Evolutionary conservation across 179 eudicot species (phyloP).

Genomic region (Spinacia oleracea): DNA sequence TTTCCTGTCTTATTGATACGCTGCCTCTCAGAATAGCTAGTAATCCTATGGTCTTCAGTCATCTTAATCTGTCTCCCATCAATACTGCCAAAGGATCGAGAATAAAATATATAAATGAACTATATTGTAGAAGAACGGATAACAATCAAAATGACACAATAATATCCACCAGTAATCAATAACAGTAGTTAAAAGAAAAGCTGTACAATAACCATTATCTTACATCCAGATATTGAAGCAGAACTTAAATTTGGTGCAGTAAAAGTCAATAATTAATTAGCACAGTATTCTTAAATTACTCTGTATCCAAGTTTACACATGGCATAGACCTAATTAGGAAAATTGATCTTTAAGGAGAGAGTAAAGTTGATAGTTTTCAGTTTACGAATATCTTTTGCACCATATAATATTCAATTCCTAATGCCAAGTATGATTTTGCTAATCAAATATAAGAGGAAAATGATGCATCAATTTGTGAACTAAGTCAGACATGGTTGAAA

Average conservation of each 20-base stretch:
- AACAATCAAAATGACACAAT: background rate
- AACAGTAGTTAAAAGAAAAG: background rate
- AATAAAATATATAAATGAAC: background rate
- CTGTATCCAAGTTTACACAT: too few species aligned
- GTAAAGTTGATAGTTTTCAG: background rate
- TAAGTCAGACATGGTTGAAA: background rate
- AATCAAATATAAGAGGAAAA: conserved; percentile 3
- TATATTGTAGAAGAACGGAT: background rate
- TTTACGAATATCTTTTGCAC: background rate
- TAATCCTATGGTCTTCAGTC: conserved; percentile 95
- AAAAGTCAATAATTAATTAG: background rate
- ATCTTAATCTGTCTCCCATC: conserved; percentile 73
- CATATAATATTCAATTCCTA: background rate
- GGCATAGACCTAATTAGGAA: background rate
- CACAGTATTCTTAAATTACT: background rate
- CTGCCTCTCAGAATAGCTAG: conserved; percentile 75
- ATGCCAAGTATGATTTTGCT: background rate
- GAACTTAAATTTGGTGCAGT: background rate
- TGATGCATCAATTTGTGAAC: background rate
- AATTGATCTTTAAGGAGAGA: background rate
- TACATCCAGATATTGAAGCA: background rate
- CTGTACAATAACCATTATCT: conserved; percentile 6
- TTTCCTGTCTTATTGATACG: conserved; percentile 78
- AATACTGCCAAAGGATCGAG: conserved; percentile 51
- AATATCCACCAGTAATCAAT: background rate